A percentile compares a stretch with the other conserved stretches of the same genome.
Conservation (phyloP, 257 asterid species). For the Orobanche coerulescens region DNA sequence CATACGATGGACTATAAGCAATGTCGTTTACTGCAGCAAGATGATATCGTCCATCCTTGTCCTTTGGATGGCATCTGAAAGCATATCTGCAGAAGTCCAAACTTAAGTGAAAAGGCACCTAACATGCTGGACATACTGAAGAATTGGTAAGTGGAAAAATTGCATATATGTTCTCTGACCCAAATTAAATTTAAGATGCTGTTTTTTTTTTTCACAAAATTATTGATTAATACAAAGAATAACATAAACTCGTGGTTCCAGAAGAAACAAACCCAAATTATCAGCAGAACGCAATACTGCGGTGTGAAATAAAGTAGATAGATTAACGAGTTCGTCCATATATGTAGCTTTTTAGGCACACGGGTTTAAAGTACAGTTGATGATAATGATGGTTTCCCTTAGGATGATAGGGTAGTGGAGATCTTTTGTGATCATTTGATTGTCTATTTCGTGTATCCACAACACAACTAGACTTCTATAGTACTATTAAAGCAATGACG, state of each 20-base stretch:
- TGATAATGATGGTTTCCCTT: constrained; percentile 14
- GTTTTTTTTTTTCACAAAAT: background rate
- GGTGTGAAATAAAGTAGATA: background rate
- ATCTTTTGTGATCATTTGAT: background rate
- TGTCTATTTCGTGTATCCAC: background rate
- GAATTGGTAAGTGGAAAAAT: background rate
- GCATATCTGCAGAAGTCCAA: constrained; percentile 52
- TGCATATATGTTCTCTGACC: background rate
- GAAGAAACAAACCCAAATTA: background rate
- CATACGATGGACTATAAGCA: constrained; percentile 72
- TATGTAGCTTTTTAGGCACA: background rate
- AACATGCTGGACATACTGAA: background rate
- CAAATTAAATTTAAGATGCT: background rate
- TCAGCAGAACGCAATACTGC: background rate
- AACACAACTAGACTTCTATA: no score
- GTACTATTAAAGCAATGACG: background rate
- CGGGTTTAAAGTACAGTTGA: no score
- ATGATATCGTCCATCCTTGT: constrained; percentile 42
- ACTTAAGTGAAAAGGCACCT: background rate
- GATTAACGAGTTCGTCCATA: background rate
- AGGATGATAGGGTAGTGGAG: background rate
- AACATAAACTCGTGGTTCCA: background rate
- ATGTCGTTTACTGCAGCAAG: constrained; percentile 71
- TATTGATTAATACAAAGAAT: background rate
- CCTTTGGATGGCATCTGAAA: constrained; percentile 77